Evolutionary conservation across 495 filamentous ascomycete species (phyloP).

Genomic region (Extremus antarcticus): DNA sequence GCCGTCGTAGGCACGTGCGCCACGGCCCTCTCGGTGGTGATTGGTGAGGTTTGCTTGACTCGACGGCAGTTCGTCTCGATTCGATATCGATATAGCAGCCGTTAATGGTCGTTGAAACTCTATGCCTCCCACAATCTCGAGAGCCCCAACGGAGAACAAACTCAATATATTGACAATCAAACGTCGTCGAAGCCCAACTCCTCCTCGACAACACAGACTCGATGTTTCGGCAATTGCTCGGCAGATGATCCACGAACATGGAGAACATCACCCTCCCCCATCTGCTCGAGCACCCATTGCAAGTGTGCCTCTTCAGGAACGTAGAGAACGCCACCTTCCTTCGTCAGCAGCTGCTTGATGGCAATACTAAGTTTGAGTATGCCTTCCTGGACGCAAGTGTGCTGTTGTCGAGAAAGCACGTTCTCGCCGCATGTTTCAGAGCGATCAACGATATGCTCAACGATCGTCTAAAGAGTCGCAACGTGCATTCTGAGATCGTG

Average conservation of each 20-base stretch:
- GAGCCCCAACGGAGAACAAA: too few species aligned
- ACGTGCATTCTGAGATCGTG: constrained; percentile 90
- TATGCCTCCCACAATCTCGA: too few species aligned
- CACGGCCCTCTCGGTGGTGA: too few species aligned
- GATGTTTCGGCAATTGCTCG: too few species aligned
- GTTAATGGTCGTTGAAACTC: not conserved
- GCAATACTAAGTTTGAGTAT: constrained; percentile 79
- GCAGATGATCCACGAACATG: constrained; percentile 11
- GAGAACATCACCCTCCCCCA: constrained; percentile 59
- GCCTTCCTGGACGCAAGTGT: constrained; percentile 83
- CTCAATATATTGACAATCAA: too few species aligned
- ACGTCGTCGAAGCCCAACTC: too few species aligned
- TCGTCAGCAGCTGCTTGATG: constrained; percentile 65
- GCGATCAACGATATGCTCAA: constrained; percentile 57
- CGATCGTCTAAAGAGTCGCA: constrained; percentile 59
- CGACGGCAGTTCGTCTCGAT: too few species aligned
- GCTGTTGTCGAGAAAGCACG: constrained; percentile 56
- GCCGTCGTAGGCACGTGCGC: too few species aligned
- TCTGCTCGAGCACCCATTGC: constrained; percentile 52
- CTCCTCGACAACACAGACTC: too few species aligned
- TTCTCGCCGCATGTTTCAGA: constrained; percentile 65
- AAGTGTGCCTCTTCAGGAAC: constrained; percentile 62
- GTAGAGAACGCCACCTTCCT: constrained; percentile 67
- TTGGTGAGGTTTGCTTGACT: too few species aligned
- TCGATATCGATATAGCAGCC: not conserved